Evolutionary conservation across 2,329 filamentous ascomycete species (phyloP).

Genomic region (Talaromyces funiculosus): DNA sequence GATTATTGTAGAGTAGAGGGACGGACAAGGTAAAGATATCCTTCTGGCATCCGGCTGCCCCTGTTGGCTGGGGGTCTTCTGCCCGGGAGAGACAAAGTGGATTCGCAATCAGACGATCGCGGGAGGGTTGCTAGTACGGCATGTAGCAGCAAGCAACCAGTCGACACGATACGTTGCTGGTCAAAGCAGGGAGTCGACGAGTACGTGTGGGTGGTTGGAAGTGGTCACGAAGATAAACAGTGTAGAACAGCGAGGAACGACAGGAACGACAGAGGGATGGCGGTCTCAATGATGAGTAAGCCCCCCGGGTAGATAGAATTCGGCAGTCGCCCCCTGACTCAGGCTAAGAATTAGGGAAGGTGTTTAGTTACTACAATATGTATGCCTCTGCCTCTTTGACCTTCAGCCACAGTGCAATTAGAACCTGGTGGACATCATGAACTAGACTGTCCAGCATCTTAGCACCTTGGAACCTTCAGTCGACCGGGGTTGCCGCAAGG

Average conservation of each 20-base stretch:
- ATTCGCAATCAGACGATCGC: conserved; percentile 12
- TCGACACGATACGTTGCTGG: background rate
- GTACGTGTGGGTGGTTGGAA: no score
- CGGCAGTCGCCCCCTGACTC: background rate
- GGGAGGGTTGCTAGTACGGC: conserved; percentile 10
- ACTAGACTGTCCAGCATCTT: background rate
- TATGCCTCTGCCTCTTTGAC: background rate
- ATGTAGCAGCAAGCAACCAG: conserved; percentile 8
- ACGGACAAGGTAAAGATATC: background rate
- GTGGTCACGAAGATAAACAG: background rate
- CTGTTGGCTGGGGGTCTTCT: conserved; percentile 1
- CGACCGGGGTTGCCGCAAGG: background rate
- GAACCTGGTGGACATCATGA: background rate
- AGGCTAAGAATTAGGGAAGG: background rate
- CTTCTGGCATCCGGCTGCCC: background rate
- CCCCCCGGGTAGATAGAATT: background rate
- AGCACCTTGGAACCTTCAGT: background rate
- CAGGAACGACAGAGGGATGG: background rate
- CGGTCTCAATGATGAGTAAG: background rate
- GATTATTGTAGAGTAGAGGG: background rate
- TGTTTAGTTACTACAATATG: no score
- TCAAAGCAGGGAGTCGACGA: background rate
- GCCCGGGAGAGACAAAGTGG: conserved; percentile 10
- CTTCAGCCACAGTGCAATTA: background rate
- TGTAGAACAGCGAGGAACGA: background rate